Evolutionary conservation across 108 stramenopile genomes (phyloP), one percentile per base, ranked within the genome.

Genomic region (Conticribra weissflogii): DNA sequence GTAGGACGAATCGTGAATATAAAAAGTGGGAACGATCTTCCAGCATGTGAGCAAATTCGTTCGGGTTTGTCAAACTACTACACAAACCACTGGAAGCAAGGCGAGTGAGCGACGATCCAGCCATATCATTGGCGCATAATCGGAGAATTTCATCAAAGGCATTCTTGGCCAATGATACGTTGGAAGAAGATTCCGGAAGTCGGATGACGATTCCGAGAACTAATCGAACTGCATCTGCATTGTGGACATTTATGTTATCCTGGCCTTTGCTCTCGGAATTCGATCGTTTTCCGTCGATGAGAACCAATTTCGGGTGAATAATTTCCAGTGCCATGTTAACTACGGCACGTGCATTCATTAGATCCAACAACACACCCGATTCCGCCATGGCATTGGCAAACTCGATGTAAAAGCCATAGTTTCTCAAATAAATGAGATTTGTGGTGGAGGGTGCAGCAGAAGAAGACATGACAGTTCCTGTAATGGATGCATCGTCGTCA

Each of bases 141-240:
- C 83, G 81, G 25, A 94, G 72, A n/a, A 94, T 55, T 61, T 88
- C 81, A 52, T 91, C 88, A 57, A 91, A 79, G 17, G 86, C 81
- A 55, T 76, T 82, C 73, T 88, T 85, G 9, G 86, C 77, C n/a
- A 93, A 77, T 41, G 70, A 41, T 54, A 56, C 70, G 14, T 80
- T 83, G 23, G 78, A 54, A 16, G 83, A 80, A 18, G 74, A 78
- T 9, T 59, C 81, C 8, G 85, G 86, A 21, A 90, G 66, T 57
- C 76, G 78, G 23, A 79, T 82, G n/a, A 83, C 80, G 21, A 94
- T 46, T n/a, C 89, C 87, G 41, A 94, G 83, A 23, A 94, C 77
- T 17, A 94, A 59, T 27, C 89, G 83, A 22, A 83, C 70, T 12
- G 89, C 93, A 79, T 94, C 93, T 1, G 89, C 87, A 58, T 94